Conservation (phyloP, 768 basidiomycete species). For the Tephrocybe sp. region DNA sequence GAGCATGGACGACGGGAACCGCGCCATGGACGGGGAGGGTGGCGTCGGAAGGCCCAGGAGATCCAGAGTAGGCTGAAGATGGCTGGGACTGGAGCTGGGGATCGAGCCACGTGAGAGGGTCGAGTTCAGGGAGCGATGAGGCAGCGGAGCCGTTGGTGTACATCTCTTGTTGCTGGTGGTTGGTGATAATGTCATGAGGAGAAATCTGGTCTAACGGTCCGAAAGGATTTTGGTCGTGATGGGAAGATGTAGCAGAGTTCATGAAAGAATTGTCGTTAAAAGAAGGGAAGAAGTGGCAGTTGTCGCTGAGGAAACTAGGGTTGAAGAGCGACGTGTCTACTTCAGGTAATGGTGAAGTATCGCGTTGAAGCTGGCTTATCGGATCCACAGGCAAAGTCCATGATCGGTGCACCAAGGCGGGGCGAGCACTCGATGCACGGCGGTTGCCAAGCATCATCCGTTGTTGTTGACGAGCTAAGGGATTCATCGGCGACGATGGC, state of each 20-base stretch:
- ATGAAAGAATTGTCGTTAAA: slow-evolving; percentile 7
- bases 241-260: slow-evolving; percentile 12
- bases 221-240: slow-evolving; percentile 17
- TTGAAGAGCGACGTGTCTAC: slow-evolving; percentile 50
- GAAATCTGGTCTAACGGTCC: slow-evolving; percentile 27
- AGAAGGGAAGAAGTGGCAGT: slow-evolving; percentile 6
- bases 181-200: slow-evolving; percentile 14
- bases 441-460: slow-evolving; percentile 44
- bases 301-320: slow-evolving; percentile 25
- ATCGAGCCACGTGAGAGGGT: slow-evolving; percentile 16
- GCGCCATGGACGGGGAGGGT: slow-evolving; percentile 1
- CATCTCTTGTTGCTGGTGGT: neutral
- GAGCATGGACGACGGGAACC: slow-evolving; percentile 22
- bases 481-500: slow-evolving; percentile 41
- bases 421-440: slow-evolving; percentile 50
- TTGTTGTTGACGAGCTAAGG: slow-evolving; percentile 43
- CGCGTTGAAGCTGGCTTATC: slow-evolving; percentile 33
- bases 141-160: slow-evolving; percentile 16
- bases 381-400: slow-evolving; percentile 31
- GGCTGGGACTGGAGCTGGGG: slow-evolving; percentile 24
- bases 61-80: slow-evolving; percentile 44
- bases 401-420: slow-evolving; percentile 32
- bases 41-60: slow-evolving; percentile 29
- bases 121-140: slow-evolving; percentile 16
- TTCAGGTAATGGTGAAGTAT: slow-evolving; percentile 50